Percentiles rank a stretch among this genome's conserved stretches.
Evolutionary conservation across 1,139 yeast species (phyloP).

Genomic region (Meyerozyma sp.): DNA sequence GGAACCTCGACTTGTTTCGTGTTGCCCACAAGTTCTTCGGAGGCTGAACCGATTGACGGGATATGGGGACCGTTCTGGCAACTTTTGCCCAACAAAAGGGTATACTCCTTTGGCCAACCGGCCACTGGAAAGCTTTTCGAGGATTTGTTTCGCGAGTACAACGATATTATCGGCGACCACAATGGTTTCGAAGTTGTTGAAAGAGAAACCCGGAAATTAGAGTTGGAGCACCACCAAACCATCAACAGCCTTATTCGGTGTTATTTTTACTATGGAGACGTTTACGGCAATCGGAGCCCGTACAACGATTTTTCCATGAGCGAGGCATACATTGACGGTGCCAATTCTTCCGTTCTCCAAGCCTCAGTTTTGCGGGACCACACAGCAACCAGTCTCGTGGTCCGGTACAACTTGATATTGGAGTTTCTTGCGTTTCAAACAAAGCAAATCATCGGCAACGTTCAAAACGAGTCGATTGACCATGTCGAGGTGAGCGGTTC

Average conservation of each 20-base stretch:
- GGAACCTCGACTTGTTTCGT: slow-evolving; percentile 59
- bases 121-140: slow-evolving; percentile 52
- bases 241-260: slow-evolving; percentile 29
- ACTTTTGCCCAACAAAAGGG: slow-evolving; percentile 16
- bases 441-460: slow-evolving; percentile 23
- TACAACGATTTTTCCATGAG: slow-evolving; percentile 44
- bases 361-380: slow-evolving; percentile 6
- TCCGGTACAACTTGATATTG: slow-evolving; percentile 38
- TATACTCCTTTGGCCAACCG: slow-evolving; percentile 54
- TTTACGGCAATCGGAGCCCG: slow-evolving; percentile 54
- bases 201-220: slow-evolving; percentile 16
- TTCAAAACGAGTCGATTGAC: slow-evolving; percentile 9
- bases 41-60: slow-evolving; percentile 25
- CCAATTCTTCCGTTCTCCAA: slow-evolving; percentile 20
- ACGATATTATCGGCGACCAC: slow-evolving; percentile 5
- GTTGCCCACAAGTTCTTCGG: slow-evolving; percentile 15
- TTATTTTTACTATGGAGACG: slow-evolving; percentile 48
- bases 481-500: slow-evolving; percentile 44
- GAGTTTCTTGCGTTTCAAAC: slow-evolving; percentile 52
- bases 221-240: slow-evolving; percentile 10
- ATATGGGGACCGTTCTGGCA: slow-evolving; percentile 54
- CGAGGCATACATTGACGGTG: slow-evolving; percentile 44
- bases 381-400: slow-evolving; percentile 18
- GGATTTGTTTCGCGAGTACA: slow-evolving; percentile 33
- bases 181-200: slow-evolving; percentile 28